phyloP scores from a whole-genome alignment of 768 basidiomycete genomes.

The Suillus variegatus region DNA sequence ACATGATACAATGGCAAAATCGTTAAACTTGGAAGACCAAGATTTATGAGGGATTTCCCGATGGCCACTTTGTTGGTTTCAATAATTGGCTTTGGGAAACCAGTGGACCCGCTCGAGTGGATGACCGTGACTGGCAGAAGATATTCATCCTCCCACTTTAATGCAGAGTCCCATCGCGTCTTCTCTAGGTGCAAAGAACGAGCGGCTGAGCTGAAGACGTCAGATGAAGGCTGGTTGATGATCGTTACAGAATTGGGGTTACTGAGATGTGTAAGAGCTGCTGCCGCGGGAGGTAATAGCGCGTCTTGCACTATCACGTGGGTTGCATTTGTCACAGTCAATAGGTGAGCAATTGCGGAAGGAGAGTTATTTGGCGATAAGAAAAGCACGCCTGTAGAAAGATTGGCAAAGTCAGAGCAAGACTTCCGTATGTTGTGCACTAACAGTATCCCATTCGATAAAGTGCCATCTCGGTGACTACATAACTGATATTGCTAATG shows the following conservation, averaged over 20 bases:
- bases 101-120: constrained; percentile 40
- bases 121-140: constrained; percentile 22
- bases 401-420: neutral
- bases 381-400: constrained; percentile 30
- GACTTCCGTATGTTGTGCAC: constrained; percentile 5
- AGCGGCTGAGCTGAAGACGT: constrained; percentile 18
- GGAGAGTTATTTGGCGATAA: constrained; percentile 48
- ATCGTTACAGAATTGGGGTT: constrained; percentile 24
- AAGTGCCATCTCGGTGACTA: constrained; percentile 25
- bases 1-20: constrained; percentile 37
- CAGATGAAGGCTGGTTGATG: constrained; percentile 23
- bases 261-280: constrained; percentile 17
- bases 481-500: constrained; percentile 29
- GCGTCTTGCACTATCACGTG: constrained; percentile 25
- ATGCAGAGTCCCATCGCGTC: constrained; percentile 19
- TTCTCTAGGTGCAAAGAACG: constrained; percentile 22
- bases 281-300: constrained; percentile 15
- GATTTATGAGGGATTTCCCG: constrained; percentile 36
- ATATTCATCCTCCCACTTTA: constrained; percentile 23
- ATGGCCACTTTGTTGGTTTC: constrained; percentile 38
- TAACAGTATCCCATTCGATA: constrained; percentile 34
- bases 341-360: constrained; percentile 47
- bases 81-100: constrained; percentile 47
- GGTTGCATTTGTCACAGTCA: constrained; percentile 26
- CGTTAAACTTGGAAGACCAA: constrained; percentile 21